Conservation (phyloP, 176 grass and related monocot genomes). For the Musa troglodytarum region DNA sequence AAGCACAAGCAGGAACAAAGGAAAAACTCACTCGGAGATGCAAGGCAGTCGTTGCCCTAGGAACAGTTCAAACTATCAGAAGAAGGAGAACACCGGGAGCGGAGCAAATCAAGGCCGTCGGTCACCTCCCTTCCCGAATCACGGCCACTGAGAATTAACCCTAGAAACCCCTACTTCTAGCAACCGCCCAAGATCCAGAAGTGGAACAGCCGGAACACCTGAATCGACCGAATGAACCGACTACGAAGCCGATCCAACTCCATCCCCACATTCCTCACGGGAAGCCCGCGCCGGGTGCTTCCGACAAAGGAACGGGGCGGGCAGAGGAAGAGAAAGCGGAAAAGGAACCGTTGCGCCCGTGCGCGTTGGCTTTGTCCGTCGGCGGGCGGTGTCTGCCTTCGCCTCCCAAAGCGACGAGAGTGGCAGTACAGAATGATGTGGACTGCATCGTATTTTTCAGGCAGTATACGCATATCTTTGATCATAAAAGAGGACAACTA, state of each 20-base stretch:
- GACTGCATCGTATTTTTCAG: no score
- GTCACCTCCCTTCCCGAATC: neutral
- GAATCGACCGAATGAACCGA: neutral
- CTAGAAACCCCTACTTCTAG: neutral
- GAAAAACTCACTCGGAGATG: neutral
- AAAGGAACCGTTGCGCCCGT: constrained; percentile 4
- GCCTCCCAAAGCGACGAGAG: no score
- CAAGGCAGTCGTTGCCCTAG: neutral
- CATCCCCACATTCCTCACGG: neutral
- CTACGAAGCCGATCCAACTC: neutral
- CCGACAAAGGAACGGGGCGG: neutral
- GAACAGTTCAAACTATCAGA: neutral
- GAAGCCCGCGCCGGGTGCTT: neutral
- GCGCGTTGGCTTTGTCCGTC: neutral
- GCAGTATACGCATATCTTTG: no score
- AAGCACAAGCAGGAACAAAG: no score
- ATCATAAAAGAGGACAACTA: no score
- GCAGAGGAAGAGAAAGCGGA: neutral
- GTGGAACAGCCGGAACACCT: neutral
- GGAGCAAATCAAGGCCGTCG: neutral
- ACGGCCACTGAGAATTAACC: neutral
- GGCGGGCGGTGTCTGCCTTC: neutral
- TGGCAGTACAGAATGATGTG: no score
- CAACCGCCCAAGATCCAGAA: neutral
- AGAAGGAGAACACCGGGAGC: neutral